These are phyloP conservation scores for Diutina siamensis DNA, from an alignment of 1,139 yeast species.

Conservation along the genomic window DNA sequence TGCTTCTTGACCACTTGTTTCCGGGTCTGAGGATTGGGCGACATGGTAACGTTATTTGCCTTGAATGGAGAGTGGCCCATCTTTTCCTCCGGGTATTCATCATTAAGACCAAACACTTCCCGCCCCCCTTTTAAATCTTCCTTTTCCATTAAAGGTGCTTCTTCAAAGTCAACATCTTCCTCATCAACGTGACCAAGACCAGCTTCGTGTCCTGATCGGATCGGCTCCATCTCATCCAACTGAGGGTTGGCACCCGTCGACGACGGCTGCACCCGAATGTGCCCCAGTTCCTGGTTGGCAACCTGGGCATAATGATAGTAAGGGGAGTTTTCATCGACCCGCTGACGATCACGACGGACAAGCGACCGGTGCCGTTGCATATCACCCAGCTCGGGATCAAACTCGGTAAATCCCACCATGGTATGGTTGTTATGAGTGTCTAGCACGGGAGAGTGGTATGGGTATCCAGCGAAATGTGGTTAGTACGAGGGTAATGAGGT, in stretches of 20 bases:
- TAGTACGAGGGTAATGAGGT: background rate
- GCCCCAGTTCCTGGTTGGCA: slow-evolving; percentile 56
- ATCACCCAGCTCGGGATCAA: slow-evolving; percentile 38
- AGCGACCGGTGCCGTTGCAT: slow-evolving; percentile 51
- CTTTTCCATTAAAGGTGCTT: slow-evolving; percentile 33
- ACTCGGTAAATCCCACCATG: slow-evolving; percentile 5
- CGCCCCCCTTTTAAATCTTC: slow-evolving; percentile 25
- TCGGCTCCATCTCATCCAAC: background rate
- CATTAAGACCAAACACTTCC: slow-evolving; percentile 50
- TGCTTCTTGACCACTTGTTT: slow-evolving; percentile 7
- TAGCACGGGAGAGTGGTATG: background rate
- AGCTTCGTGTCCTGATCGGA: too few species aligned
- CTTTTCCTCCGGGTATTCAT: slow-evolving; percentile 24
- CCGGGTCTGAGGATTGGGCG: slow-evolving; percentile 10
- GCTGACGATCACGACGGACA: slow-evolving; percentile 70
- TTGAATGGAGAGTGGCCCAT: background rate
- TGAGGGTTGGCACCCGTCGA: slow-evolving; percentile 64
- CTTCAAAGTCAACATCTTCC: slow-evolving; percentile 22
- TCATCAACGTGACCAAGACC: slow-evolving; percentile 6
- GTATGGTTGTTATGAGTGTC: background rate
- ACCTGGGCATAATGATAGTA: slow-evolving; percentile 75
- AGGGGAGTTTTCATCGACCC: slow-evolving; percentile 56
- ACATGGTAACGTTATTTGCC: background rate
- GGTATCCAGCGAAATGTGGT: background rate
- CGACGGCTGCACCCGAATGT: slow-evolving; percentile 56